Base-by-base conservation (phyloP, 148 eudicot species). In the Rhododendron ovatum region DNA sequence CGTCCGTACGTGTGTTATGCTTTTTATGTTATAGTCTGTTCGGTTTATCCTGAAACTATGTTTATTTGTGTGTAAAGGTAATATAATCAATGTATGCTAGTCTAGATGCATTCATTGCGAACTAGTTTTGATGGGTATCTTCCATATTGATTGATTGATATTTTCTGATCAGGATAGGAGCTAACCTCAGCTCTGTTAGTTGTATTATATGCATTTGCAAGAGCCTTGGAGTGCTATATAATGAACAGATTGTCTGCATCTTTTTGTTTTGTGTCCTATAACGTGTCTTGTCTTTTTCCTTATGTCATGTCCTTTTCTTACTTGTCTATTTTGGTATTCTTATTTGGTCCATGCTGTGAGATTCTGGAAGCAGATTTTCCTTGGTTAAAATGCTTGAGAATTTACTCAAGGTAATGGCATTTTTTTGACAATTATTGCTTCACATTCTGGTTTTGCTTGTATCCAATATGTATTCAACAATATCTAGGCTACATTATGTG, bases 311-410 rank as follows among this genome's bases (percentile, higher is more conserved):
- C 83, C 69, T 48, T 53, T 35, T 81, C 53, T 80, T 51, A 15
- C 24, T 55, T 81, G 47, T 81, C 83, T 81, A 18, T 55, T 81
- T 53, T 81, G 39, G n/a, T 81, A 41, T 51, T 47, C 33, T 45
- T 79, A 47, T 79, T 79, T 79, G 35, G 41, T 80, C 82, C 82
- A 80, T 80, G 37, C 63, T 7, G 20, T 80, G 63, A 80, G 82
- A 50, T 80, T 50, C 82, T 80, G 82, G 63, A 80, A 51, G 39
- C 63, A 80, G 82, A 80, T 80, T 80, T 80, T 18, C 73, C 69
- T 6, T 61, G 74, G 45, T 67, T 41, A 18, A 30, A 71, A 67
- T 83, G 85, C 78, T 83, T 69, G 76, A 41, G 84, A 83, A 83
- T 61, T 83, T 83, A 51, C n/a, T 57, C 37, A 63, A 83, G 76